phyloP scores from a whole-genome alignment of 768 basidiomycete genomes.

The Amanita muscaria region DNA sequence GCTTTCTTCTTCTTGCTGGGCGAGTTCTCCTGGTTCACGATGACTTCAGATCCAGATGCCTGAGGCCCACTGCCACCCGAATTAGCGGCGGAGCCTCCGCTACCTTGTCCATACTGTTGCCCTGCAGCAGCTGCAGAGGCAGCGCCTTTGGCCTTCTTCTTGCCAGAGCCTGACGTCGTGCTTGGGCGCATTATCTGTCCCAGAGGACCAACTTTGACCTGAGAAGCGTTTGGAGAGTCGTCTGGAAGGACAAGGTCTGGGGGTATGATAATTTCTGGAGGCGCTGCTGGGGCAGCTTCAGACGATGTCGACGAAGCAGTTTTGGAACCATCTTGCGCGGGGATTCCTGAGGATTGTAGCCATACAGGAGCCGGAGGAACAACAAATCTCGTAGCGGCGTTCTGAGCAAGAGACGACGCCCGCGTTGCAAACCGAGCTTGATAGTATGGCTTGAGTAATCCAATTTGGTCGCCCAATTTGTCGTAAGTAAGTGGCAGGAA shows the following conservation, averaged over 20 bases:
- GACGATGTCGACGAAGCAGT: background rate
- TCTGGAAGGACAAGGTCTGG: constrained; percentile 43
- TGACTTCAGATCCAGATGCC: constrained; percentile 13
- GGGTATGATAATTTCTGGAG: constrained; percentile 15
- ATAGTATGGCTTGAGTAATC: constrained; percentile 74
- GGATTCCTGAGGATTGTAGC: background rate
- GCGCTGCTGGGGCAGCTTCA: constrained; percentile 7
- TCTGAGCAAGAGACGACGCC: constrained; percentile 16
- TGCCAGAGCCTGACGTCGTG: constrained; percentile 35
- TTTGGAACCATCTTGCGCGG: background rate
- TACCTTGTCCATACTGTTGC: background rate
- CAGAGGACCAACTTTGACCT: constrained; percentile 70
- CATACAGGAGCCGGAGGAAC: constrained; percentile 5
- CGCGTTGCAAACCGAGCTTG: constrained; percentile 43
- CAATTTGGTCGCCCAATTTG: constrained; percentile 73
- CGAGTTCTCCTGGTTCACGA: constrained; percentile 6
- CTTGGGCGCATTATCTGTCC: constrained; percentile 61
- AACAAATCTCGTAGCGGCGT: constrained; percentile 11
- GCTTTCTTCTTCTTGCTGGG: constrained; percentile 40
- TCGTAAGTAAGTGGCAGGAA: constrained; percentile 63
- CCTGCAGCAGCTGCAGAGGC: background rate
- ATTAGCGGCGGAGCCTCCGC: constrained; percentile 8
- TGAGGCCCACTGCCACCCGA: no score
- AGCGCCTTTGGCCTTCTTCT: constrained; percentile 45
- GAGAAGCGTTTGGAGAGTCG: constrained; percentile 48